Evolutionary conservation across 495 filamentous ascomycete species (phyloP), one percentile per base, ranked within the genome.

Genomic region (Penicillium longicatenatum): DNA sequence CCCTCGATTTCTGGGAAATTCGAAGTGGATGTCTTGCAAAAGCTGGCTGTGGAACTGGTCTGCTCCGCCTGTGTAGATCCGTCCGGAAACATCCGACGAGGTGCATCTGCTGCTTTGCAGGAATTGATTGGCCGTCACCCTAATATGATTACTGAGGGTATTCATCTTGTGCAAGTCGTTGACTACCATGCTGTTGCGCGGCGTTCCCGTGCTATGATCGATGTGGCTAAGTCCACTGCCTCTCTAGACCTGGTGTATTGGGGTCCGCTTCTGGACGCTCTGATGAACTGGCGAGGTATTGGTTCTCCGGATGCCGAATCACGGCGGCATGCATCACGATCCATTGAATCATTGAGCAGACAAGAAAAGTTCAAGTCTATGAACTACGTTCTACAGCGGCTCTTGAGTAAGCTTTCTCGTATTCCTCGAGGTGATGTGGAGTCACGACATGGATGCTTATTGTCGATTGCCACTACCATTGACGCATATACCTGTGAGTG

Each of bases 91-190:
- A 95, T 98, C 59, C 82, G 94, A 39, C 83, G 94, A 49, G 95
- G 92, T 2, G 86, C 92, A 21, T 97, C 93, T 19, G 94, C 94
- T 47, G 94, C 94, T 16, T 72, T 99, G 35, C 94, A 99, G 67
- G 94, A 99, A 69, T 78, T 98, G 17, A 89, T 97, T 53, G 94
- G 94, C 6, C 84, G 94, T 14, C 93, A 99, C 70, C 92, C 94
- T 5, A 86, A 96, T 57, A 90, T 80, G 0, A 84, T 98, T 33
- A 73, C 79, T 7, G 78, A 91, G 59, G 95, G 94, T 0, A 97
- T 99, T 54, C 70, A 81, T 21, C 75, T 97, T 0, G 90, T 97
- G 1, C 93, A 97, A 65, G 84, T 84, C 7, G 90, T 98, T 1
- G 94, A 98, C 64, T 98, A 96, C 64, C 91, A 96, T 66, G 86